Evolutionary conservation across 1,284 basidiomycete genomes (phyloP).

Genomic region (Fomes fomentarius): DNA sequence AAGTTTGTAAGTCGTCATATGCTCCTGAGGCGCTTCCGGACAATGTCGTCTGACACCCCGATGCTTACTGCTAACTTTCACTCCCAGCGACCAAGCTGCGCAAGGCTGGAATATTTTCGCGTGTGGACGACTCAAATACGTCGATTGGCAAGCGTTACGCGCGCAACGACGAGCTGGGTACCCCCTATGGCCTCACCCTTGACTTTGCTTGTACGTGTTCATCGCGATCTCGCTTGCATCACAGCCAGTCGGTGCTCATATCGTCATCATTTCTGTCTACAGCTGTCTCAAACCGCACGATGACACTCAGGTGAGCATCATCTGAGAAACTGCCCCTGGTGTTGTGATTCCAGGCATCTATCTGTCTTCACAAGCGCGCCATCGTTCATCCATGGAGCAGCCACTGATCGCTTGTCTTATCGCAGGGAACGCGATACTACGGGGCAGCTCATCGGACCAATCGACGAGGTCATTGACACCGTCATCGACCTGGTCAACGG

Average conservation of each 20-base stretch:
- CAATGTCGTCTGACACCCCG: slow-evolving; percentile 7
- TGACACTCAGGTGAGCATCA: slow-evolving; percentile 80
- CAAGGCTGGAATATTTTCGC: slow-evolving; percentile 85
- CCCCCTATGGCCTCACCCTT: slow-evolving; percentile 94
- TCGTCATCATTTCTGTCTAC: slow-evolving; percentile 7
- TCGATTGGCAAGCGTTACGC: slow-evolving; percentile 98
- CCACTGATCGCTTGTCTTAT: slow-evolving; percentile 15
- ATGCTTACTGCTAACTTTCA: slow-evolving; percentile 9
- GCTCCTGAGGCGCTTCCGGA: slow-evolving; percentile 4
- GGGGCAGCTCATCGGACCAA: slow-evolving; percentile 88
- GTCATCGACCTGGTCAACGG: slow-evolving; percentile 81
- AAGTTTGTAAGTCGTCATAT: slow-evolving; percentile 79
- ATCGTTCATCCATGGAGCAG: neutral
- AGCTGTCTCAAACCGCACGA: slow-evolving; percentile 87
- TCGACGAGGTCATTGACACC: slow-evolving; percentile 88
- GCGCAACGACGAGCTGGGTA: slow-evolving; percentile 98
- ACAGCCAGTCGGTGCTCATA: slow-evolving; percentile 17
- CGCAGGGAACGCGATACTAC: slow-evolving; percentile 93
- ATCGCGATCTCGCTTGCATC: slow-evolving; percentile 14
- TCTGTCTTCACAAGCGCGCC: slow-evolving; percentile 1
- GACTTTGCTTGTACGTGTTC: slow-evolving; percentile 91
- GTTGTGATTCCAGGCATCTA: neutral
- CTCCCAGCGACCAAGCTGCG: slow-evolving; percentile 82
- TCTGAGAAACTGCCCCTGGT: neutral
- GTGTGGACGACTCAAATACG: slow-evolving; percentile 95